Base-by-base conservation (phyloP, 1,284 basidiomycete genomes). In the Pascua guehoae region DNA sequence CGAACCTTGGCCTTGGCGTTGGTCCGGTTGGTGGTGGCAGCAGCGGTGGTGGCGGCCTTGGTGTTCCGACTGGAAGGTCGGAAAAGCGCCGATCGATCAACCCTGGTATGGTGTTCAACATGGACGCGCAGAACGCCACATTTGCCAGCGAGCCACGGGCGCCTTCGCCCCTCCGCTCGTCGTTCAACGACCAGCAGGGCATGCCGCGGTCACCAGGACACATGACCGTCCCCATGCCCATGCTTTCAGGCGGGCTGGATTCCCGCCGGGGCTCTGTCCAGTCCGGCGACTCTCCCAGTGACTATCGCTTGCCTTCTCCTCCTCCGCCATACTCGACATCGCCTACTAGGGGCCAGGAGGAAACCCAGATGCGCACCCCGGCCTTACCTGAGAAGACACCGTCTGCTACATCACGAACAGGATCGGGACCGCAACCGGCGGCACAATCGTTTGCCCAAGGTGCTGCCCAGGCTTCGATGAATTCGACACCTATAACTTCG, bases 41-140 rank as follows among this genome's bases (percentile, higher is more conserved):
- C 24, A 7, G 24, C 7, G 24, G 24, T 7, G 24, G 17, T 11
- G 24, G 47, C 4, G 73, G 73, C 1, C 60, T 78, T 32, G 66
- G 66, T 44, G 72, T 75, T 5, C 71, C 74, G 2, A 66, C 67
- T 1, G 62, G 58, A 39, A 72, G 71, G 58, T 73, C 75, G 0
- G 75, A 75, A 14, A 63, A 67, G 40, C 57, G 77, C 44, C 53
- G 75, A 32, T 78, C 76, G 0, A 79, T 79, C 68, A 79, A 78
- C 57, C 77, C 77, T 0, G 72, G 64, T 11, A 72, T 73, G 68
- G 64, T 71, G 2, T 73, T 74, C 68, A 74, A 70, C 52, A 67
- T 74, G 53, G 75, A 77, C 47, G 55, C 64, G 11, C 54, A 61
- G 9, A 71, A 73, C 41, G 65, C 61, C 16, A 69, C 67, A 8